Evolutionary conservation across 2,329 filamentous ascomycete genomes (phyloP).

Genomic region (Colletotrichum sp.): DNA sequence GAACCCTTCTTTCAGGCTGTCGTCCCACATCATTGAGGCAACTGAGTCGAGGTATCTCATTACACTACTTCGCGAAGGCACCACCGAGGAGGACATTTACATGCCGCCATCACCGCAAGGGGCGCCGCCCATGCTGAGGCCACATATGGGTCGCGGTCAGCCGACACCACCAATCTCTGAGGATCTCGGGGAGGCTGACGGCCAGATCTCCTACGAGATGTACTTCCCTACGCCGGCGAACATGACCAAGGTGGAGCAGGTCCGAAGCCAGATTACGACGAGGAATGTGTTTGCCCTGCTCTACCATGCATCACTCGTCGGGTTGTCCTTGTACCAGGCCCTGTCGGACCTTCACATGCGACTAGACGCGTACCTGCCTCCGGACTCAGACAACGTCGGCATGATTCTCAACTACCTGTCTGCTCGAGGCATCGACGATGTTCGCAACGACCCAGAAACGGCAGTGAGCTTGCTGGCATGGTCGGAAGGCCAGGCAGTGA

Average conservation of each 20-base stretch:
- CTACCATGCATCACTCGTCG: conserved; percentile 69
- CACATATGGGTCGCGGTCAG: conserved; percentile 35
- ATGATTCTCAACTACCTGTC: conserved; percentile 67
- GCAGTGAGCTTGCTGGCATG: conserved; percentile 69
- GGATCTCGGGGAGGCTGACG: conserved; percentile 50
- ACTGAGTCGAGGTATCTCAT: conserved; percentile 61
- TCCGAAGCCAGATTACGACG: conserved; percentile 67
- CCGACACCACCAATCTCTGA: conserved; percentile 52
- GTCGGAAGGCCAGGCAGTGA: conserved; percentile 66
- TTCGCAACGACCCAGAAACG: conserved; percentile 62
- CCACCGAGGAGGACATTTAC: conserved; percentile 51
- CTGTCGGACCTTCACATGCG: conserved; percentile 66
- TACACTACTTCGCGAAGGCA: conserved; percentile 57
- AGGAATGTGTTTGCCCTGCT: conserved; percentile 73
- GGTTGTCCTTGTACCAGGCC: conserved; percentile 66
- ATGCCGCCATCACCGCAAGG: conserved; percentile 48
- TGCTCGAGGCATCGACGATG: conserved; percentile 66
- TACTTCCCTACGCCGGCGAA: conserved; percentile 64
- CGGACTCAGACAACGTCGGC: conserved; percentile 60
- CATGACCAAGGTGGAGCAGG: conserved; percentile 50
- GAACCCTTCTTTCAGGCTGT: conserved; percentile 61
- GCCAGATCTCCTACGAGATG: conserved; percentile 65
- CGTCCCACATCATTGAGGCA: conserved; percentile 62
- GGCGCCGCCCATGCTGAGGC: conserved; percentile 42
- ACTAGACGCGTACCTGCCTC: conserved; percentile 62